Conservation (phyloP, 805 yeast species). For the Candida nitratophila region DNA sequence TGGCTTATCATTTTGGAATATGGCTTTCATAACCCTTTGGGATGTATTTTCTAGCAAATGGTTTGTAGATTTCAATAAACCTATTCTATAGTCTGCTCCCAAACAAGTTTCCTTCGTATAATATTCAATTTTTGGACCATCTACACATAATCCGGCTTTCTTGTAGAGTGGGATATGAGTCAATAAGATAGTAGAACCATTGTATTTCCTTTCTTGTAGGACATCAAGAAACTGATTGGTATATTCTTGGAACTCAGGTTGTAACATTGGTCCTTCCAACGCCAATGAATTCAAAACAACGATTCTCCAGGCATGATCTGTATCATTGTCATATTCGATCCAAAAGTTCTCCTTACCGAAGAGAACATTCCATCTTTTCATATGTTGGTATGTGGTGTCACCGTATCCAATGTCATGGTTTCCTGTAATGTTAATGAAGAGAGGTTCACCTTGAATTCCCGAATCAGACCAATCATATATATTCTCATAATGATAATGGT, state of each 20-base stretch:
- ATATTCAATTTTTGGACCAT: conserved; percentile 70
- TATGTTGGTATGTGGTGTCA: conserved; percentile 87
- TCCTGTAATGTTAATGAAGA: conserved; percentile 81
- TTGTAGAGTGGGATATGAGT: conserved; percentile 91
- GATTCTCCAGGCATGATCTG: conserved; percentile 73
- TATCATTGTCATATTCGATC: conserved; percentile 57
- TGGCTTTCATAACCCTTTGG: conserved; percentile 59
- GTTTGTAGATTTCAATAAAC: conserved; percentile 75
- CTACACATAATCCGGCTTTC: conserved; percentile 73
- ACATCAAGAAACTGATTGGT: conserved; percentile 71
- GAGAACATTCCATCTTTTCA: conserved; percentile 63
- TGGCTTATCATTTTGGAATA: conserved; percentile 58
- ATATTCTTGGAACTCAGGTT: conserved; percentile 56
- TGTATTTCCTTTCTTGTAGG: conserved; percentile 46
- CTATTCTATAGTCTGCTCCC: conserved; percentile 59
- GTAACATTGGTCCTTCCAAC: conserved; percentile 85
- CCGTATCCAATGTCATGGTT: conserved; percentile 98
- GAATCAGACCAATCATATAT: conserved; percentile 57
- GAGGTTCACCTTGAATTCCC: conserved; percentile 40
- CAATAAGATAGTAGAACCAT: conserved; percentile 74
- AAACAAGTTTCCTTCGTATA: conserved; percentile 45
- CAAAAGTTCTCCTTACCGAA: conserved; percentile 87
- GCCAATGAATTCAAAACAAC: conserved; percentile 83
- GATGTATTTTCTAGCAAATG: conserved; percentile 66
- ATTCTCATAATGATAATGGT: conserved; percentile 45